Evolutionary conservation across 257 asterid species (phyloP).

Genomic region (Eucommia ulmoides): DNA sequence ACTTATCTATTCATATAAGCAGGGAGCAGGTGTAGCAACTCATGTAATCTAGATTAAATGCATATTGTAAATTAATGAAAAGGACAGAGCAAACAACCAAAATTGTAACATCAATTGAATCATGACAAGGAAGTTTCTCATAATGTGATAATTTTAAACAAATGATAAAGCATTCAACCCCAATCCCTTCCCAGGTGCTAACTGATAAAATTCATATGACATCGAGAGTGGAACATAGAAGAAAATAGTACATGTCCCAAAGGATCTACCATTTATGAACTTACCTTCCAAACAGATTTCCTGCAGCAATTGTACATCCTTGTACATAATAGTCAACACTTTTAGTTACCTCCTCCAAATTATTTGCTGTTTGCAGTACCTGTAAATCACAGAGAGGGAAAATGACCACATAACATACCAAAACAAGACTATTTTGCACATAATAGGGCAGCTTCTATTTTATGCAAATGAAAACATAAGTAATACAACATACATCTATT

Average conservation of each 20-base stretch:
- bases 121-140: background rate
- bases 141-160: too few relatives aligned
- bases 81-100: background rate
- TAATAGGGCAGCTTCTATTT: too few relatives aligned
- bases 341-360: slow-evolving; percentile 98
- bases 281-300: slow-evolving; percentile 95
- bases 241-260: background rate
- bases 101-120: background rate
- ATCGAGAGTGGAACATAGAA: too few relatives aligned
- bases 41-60: background rate
- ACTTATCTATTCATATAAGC: background rate
- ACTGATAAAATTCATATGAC: too few relatives aligned
- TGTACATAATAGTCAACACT: slow-evolving; percentile 90
- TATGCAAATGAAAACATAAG: too few relatives aligned
- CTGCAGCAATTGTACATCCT: slow-evolving; percentile 93
- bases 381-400: slow-evolving; percentile 16
- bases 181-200: too few relatives aligned
- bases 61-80: background rate
- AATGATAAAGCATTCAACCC: too few relatives aligned
- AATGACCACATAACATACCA: slow-evolving; percentile 5
- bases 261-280: background rate
- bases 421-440: too few relatives aligned
- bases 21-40: background rate
- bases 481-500: too few relatives aligned
- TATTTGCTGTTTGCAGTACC: slow-evolving; percentile 93